Evolutionary conservation across 116 monocot genomes (phyloP).

Genomic region (Phalaenopsis hybrid): DNA sequence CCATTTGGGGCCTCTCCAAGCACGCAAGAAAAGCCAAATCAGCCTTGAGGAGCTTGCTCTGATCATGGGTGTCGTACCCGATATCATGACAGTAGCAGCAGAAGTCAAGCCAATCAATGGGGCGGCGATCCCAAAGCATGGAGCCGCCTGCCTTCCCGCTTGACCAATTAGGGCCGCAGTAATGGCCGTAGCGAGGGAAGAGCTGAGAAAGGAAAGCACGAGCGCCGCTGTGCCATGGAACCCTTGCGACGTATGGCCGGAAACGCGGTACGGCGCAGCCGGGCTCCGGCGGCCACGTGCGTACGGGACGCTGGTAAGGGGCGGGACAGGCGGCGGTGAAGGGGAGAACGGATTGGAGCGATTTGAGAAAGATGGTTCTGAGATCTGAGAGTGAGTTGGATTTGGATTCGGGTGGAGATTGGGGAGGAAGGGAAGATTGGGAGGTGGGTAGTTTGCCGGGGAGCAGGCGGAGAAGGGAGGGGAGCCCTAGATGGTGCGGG

Average conservation of each 20-base stretch:
- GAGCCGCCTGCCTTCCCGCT: conserved; percentile 87
- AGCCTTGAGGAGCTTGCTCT: conserved; percentile 71
- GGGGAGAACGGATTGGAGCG: background rate
- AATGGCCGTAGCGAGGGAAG: conserved; percentile 92
- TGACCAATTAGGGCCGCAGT: conserved; percentile 99
- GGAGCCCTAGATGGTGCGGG: conserved; percentile 6
- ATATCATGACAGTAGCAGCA: conserved; percentile 99
- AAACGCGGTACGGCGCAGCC: conserved; percentile 57
- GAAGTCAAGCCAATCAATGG: conserved; percentile 89
- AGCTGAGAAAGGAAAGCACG: conserved; percentile 75
- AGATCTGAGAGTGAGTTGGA: conserved; percentile 11
- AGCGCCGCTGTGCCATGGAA: conserved; percentile 89
- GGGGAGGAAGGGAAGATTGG: background rate
- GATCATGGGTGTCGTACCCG: conserved; percentile 86
- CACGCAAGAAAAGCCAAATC: conserved; percentile 87
- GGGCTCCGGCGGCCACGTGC: conserved; percentile 5
- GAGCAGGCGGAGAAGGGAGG: conserved; percentile 16
- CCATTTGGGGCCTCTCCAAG: conserved; percentile 65
- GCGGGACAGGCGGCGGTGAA: background rate
- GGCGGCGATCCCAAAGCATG: conserved; percentile 84
- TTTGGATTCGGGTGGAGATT: background rate
- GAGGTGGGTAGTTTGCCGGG: background rate
- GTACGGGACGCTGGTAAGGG: background rate
- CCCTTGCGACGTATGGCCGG: conserved; percentile 87
- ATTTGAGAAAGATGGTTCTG: conserved; percentile 11